These are phyloP conservation scores for Saccharomycopsis phalli DNA, from an alignment of 1,139 yeast species.

Conservation along the genomic window DNA sequence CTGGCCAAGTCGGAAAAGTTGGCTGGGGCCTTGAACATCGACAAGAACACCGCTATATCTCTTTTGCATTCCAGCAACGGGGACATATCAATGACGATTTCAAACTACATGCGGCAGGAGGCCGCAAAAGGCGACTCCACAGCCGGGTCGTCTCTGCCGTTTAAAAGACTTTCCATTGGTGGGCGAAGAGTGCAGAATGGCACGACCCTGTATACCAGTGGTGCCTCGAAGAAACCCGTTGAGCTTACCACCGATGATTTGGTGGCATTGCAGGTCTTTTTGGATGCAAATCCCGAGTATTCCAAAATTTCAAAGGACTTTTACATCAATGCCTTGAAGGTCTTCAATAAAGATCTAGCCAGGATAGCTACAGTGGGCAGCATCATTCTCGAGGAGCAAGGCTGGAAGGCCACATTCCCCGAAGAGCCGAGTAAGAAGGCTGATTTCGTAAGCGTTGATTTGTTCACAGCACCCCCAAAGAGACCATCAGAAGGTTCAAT, in stretches of 20 bases:
- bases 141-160: not conserved
- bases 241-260: not conserved
- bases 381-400: constrained; percentile 1
- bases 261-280: not conserved
- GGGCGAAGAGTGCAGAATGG: not conserved
- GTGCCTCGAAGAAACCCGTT: not conserved
- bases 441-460: not conserved
- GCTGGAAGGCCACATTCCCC: not conserved
- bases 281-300: constrained; percentile 6
- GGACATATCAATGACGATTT: not conserved
- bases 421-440: not conserved
- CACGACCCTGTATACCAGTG: no score
- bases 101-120: not conserved
- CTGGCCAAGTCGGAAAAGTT: constrained; percentile 1
- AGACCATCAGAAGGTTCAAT: not conserved
- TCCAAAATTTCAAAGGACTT: not conserved
- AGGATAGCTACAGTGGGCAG: not conserved
- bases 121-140: not conserved
- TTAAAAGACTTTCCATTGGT: not conserved
- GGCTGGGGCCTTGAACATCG: not conserved
- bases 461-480: not conserved
- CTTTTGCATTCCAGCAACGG: not conserved
- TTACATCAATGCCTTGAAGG: constrained; percentile 3
- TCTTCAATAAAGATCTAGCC: constrained; percentile 1
- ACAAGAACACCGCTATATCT: not conserved